Conservation (phyloP, 192 early-diverging fungal genomes). For the Backusella westeae region DNA sequence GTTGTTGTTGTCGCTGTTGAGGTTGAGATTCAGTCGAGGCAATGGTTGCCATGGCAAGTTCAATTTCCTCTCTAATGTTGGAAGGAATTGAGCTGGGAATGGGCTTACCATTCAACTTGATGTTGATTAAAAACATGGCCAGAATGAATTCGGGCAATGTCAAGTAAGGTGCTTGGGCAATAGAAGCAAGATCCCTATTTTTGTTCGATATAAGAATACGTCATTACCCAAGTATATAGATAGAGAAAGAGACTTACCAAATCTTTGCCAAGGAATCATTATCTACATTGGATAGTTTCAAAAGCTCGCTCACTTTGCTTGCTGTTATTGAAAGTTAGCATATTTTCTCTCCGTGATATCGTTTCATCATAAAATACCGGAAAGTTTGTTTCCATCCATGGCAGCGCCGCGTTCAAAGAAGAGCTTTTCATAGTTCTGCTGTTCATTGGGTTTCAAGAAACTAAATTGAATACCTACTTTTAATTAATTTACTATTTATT, state of each 20-base stretch:
- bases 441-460: slow-evolving; percentile 39
- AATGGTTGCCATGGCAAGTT: slow-evolving; percentile 36
- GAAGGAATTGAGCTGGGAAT: slow-evolving; percentile 49
- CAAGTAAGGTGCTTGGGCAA: slow-evolving; percentile 43
- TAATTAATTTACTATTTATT: background rate
- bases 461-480: slow-evolving; percentile 30
- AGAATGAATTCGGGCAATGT: slow-evolving; percentile 62
- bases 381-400: slow-evolving; percentile 21
- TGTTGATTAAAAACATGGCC: slow-evolving; percentile 61
- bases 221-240: background rate
- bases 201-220: background rate
- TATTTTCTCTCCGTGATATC: background rate
- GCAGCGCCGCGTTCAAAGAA: slow-evolving; percentile 20
- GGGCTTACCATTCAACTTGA: slow-evolving; percentile 47
- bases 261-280: slow-evolving; percentile 39
- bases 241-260: slow-evolving; percentile 29
- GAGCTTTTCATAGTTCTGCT: slow-evolving; percentile 38
- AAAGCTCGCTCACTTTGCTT: slow-evolving; percentile 27
- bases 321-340: slow-evolving; percentile 14
- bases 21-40: slow-evolving; percentile 23
- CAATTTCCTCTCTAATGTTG: slow-evolving; percentile 46
- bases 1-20: background rate
- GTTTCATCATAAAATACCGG: slow-evolving; percentile 13
- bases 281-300: slow-evolving; percentile 25
- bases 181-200: slow-evolving; percentile 57